Percentiles rank a stretch among this genome's conserved stretches.
Evolutionary conservation across 2,329 filamentous ascomycete genomes (phyloP).

Genomic region (Paecilomyces niveus): DNA sequence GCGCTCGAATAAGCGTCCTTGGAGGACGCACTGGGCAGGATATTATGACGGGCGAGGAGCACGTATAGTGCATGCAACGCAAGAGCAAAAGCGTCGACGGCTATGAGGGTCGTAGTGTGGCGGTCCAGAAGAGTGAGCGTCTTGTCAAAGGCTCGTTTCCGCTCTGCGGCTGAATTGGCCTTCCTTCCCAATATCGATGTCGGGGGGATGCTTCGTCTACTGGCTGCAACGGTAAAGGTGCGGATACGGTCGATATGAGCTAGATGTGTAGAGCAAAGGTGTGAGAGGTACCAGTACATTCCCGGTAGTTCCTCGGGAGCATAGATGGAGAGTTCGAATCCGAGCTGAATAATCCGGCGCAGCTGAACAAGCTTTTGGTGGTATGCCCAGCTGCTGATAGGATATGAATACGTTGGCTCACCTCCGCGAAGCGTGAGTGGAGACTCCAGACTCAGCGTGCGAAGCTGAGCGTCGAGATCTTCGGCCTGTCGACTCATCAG

Average conservation of each 20-base stretch:
- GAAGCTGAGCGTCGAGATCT: conserved; percentile 63
- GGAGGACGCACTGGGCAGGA: conserved; percentile 44
- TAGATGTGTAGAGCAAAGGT: conserved; percentile 61
- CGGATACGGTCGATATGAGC: conserved; percentile 68
- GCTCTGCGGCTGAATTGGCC: conserved; percentile 11
- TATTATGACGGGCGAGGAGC: conserved; percentile 51
- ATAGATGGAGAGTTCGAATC: conserved; percentile 90
- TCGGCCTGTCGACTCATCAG: conserved; percentile 43
- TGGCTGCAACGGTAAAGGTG: conserved; percentile 47
- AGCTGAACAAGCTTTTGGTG: conserved; percentile 85
- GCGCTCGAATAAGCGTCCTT: conserved; percentile 58
- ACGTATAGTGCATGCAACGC: conserved; percentile 57
- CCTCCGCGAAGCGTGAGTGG: conserved; percentile 47
- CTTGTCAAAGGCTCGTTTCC: conserved; percentile 27
- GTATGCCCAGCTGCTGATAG: conserved; percentile 82
- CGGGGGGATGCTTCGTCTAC: conserved; percentile 17
- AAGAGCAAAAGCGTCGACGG: conserved; percentile 49
- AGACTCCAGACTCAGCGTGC: conserved; percentile 54
- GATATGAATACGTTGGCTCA: conserved; percentile 58
- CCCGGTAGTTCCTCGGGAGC: conserved; percentile 73
- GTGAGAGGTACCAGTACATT: conserved; percentile 88
- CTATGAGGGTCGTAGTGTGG: conserved; percentile 58
- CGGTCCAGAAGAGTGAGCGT: conserved; percentile 50
- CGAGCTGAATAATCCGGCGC: conserved; percentile 80
- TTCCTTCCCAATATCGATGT: conserved; percentile 10